A percentile compares a stretch with the other conserved stretches of the same genome.
Conservation (phyloP, 805 yeast species). For the Lipomyces chichibuensis region DNA sequence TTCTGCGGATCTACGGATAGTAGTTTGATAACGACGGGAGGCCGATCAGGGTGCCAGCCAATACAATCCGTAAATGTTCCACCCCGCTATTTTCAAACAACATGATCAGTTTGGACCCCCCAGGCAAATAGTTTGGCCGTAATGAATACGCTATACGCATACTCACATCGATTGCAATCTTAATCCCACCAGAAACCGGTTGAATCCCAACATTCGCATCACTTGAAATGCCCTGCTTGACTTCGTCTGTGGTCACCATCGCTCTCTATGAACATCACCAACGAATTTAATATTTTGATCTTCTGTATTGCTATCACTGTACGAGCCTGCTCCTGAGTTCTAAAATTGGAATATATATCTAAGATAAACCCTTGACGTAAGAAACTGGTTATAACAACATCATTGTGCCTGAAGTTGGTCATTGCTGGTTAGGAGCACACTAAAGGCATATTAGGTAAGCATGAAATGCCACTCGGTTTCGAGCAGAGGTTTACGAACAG, state of each 20-base stretch:
- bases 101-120: neutral
- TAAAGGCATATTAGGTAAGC: no score
- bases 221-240: neutral
- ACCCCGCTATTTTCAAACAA: conserved; percentile 53
- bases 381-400: no score
- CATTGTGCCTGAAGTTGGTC: no score
- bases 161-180: conserved; percentile 33
- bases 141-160: no score
- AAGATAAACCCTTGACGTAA: no score
- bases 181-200: conserved; percentile 30
- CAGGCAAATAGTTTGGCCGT: no score
- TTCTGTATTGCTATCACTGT: neutral
- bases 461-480: no score
- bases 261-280: neutral
- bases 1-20: conserved; percentile 87
- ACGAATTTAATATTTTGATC: neutral
- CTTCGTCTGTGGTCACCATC: neutral
- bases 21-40: conserved; percentile 71
- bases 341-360: no score
- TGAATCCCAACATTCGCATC: neutral
- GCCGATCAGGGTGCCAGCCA: conserved; percentile 51
- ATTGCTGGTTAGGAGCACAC: no score
- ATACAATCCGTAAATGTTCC: conserved; percentile 89
- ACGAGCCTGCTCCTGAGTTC: neutral
- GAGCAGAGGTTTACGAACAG: no score